Base-by-base conservation (phyloP, 2,329 filamentous ascomycete species). In the Fusarium hainanense region DNA sequence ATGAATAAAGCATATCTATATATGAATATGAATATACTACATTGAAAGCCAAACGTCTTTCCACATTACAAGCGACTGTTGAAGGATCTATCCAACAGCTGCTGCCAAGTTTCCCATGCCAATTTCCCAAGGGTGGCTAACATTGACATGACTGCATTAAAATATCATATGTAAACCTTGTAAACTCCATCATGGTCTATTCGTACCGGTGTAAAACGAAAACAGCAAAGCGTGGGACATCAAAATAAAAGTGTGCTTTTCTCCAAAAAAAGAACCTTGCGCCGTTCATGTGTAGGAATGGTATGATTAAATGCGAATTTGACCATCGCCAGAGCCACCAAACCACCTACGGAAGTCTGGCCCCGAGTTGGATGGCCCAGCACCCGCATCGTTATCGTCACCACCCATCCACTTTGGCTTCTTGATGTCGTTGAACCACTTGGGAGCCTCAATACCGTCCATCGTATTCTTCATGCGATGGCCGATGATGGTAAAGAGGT, bases 401-500 rank as follows among this genome's bases (percentile, higher is more conserved):
- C 87, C 87, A 20, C 88, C 87, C 88, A 96, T 92, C 93, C 93
- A 97, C 74, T 89, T 91, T 7, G 93, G 93, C 76, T 90, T 88
- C 79, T 90, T 93, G 79, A 94, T 88, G 11, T 87, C 91, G 72
- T 89, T 87, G 68, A 97, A 83, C 94, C 94, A 98, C 69, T 90
- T 90, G 0, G 96, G 95, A 30, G 90, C 86, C 54, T 94, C 91
- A 3, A 93, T 86, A 1, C 89, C 92, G 66, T 98, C 95, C 54
- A 98, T 89, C 0, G 96, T 98, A 76, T 99, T 99, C 80, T 90
- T 92, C 73, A 99, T 90, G 37, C 95, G 87, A 76, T 97, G 92
- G 0, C 92, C 90, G 66, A 98, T 89, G 34, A 91, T 90, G 70
- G 92, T 88, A 76, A 98, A 94, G 79, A 97, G 93, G 70, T 90